A percentile compares a stretch with the other conserved stretches of the same genome.
phyloP scores from a whole-genome alignment of 257 asterid genomes.

The Nicotiana undulata region DNA sequence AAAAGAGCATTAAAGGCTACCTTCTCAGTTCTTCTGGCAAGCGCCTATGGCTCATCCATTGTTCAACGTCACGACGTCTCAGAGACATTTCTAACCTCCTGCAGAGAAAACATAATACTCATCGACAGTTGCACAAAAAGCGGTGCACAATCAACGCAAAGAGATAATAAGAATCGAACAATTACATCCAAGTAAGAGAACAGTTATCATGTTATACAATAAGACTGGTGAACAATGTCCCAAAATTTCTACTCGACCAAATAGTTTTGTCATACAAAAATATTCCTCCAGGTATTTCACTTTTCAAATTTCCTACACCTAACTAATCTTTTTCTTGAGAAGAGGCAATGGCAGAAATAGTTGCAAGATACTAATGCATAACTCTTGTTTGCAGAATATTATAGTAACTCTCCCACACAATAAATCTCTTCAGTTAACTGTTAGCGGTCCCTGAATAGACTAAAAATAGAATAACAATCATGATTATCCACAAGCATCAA shows the following conservation, averaged over 20 bases:
- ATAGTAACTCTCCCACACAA: not conserved
- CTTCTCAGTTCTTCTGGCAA: slow-evolving; percentile 68
- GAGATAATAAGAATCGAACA: not conserved
- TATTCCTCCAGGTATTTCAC: not conserved
- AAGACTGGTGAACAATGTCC: not conserved
- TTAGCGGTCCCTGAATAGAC: not conserved
- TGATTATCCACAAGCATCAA: slow-evolving; percentile 1
- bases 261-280: not conserved
- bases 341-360: not conserved
- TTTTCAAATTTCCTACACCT: not conserved
- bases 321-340: slow-evolving; percentile 2
- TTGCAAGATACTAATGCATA: not conserved
- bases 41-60: slow-evolving; percentile 94
- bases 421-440: not conserved
- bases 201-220: not conserved
- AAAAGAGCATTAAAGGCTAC: slow-evolving; percentile 22
- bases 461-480: not conserved
- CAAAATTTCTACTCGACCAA: not conserved
- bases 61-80: slow-evolving; percentile 87
- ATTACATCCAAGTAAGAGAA: not conserved
- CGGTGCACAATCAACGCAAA: not conserved
- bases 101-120: slow-evolving; percentile 9
- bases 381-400: not conserved
- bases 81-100: slow-evolving; percentile 82
- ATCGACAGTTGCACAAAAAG: not conserved